Evolutionary conservation across 2,329 filamentous ascomycete species (phyloP), one percentile per base, ranked within the genome.

Genomic region (Aspergillus floridensis): DNA sequence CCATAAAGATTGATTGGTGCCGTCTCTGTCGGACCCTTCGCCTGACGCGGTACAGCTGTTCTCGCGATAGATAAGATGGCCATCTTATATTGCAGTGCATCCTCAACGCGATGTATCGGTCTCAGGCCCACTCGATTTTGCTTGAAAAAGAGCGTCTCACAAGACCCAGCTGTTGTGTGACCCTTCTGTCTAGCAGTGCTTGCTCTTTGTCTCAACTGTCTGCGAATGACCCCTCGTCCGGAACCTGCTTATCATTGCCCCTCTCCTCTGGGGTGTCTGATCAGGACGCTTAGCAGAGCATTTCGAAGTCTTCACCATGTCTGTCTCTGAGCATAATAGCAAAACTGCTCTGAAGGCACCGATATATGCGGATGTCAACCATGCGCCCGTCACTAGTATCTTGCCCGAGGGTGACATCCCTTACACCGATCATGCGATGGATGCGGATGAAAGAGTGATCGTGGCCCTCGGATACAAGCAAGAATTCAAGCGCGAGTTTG

Each of bases 401-500:
- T 66, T 77, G 29, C 66, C 67, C 2, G 69, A 77, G 55, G 75
- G 75, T 44, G 75, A 78, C 58, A 60, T 77, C 16, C 74, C 74
- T 5, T 70, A 70, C 44, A 65, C 66, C 6, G 69, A 76, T 54
- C 71, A 72, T 68, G 64, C 63, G 8, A 72, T 77, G 70, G 70
- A 74, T 55, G 68, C 69, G 7, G 78, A 80, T 62, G 78, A 80
- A 58, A 66, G 72, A 56, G 75, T 77, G 38, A 74, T 80, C 51
- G 70, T 70, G 46, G 76, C 77, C 5, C 66, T 80, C 53, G 78
- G 78, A 16, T 86, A 84, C 72, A 86, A 84, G 70, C 81, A 84
- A 55, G 84, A 86, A 68, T 86, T 86, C 76, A 86, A 86, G 75
- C 81, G 89, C 68, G 88, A 91, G 67, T 91, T 92, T 71, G 87